Evolutionary conservation across 495 filamentous ascomycete genomes (phyloP), one percentile per base, ranked within the genome.

Genomic region (Coniosporium apollinis): DNA sequence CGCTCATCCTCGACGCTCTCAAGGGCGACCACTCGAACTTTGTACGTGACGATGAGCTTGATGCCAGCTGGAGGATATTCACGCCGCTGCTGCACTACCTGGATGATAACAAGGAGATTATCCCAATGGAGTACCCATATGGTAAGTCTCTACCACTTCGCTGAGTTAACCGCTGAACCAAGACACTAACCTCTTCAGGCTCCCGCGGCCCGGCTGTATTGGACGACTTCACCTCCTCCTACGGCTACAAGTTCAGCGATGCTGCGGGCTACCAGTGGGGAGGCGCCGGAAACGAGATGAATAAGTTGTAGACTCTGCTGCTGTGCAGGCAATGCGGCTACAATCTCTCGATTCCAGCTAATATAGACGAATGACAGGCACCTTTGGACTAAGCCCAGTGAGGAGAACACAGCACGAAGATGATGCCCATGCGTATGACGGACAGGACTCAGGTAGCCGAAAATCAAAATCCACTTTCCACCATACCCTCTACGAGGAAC

Each of bases 1-100:
- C 83, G 29, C 64, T 99, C 47, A 96, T 99, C 50, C 67, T 99
- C 33, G 91, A 99, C 54, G 86, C 89, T 38, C 68, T 99, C 43
- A 99, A 99, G 68, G 91, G 91, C 37, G 91, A 99, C 57, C 91
- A 96, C 69, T 94, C 86, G 59, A 99, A 99, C 74, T 99, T 99
- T 60, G 91, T 99, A 41, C 76, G 91, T 63, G 91, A 99, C 50
- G 91, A 99, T 53, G 91, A 99, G 61, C 67, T 99, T 14, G 91
- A 99, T 51, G 84, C 91, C 36, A 87, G 79, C 65, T 99, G 91
- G 91, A 83, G 85, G 54, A 91, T 99, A 57, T 99, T 99, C 64
- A 86, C 83, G 4, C 91, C 91, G 37, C 72, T 99, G 25, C 66
- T 99, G 49, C 91, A 96, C 61, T 99, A 99, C 61, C 69, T 99